Evolutionary conservation across 139 green algal species (phyloP), one percentile per base, ranked within the genome.

Genomic region (Pedinophyceae sp.): DNA sequence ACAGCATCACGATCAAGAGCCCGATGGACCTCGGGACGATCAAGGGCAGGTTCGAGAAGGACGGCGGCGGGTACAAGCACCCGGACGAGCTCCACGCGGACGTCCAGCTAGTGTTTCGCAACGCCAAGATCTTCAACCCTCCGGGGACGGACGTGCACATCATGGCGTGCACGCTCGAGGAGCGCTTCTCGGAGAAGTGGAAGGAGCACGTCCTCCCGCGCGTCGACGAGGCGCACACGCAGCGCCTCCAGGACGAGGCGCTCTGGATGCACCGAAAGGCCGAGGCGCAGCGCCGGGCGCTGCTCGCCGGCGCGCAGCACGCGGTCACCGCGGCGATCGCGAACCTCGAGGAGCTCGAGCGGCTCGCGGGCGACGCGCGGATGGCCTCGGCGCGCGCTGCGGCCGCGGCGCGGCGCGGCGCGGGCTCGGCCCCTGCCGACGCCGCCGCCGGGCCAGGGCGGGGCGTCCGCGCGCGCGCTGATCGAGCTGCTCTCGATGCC

Each of bases 121-220:
- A 79, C 48, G 71, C 68, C 23, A 68, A 62, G 52, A 66, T 49
- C 28, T 79, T 78, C 69, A 79, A 79, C 52, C 48, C 51, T 24
- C 52, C 43, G 27, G 60, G 40, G 29, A 61, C 25, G 20, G 70
- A 78, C 41, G 70, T 78, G 22, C 22, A 66, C 46, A 29, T 68
- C 24, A 73, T 78, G 64, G 66, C 58, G 15, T 5, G 69, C 19
- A 26, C n/a, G 17, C 6, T 64, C 30, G 48, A 57, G 45, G 49
- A 43, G 10, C 34, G 34, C 34, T 43, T 43, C 34, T 19, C 10
- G 34, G 34, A 43, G 34, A 7, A 13, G 10, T 43, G 34, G 34
- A 7, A 13, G 34, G 34, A 43, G 34, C 34, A 43, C 7, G 34
- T 43, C 10, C 34, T 19, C 10, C 34, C 34, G 34, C 34, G 34